Evolutionary conservation across 495 filamentous ascomycete species (phyloP).

Genomic region (Margaritispora aquatica): DNA sequence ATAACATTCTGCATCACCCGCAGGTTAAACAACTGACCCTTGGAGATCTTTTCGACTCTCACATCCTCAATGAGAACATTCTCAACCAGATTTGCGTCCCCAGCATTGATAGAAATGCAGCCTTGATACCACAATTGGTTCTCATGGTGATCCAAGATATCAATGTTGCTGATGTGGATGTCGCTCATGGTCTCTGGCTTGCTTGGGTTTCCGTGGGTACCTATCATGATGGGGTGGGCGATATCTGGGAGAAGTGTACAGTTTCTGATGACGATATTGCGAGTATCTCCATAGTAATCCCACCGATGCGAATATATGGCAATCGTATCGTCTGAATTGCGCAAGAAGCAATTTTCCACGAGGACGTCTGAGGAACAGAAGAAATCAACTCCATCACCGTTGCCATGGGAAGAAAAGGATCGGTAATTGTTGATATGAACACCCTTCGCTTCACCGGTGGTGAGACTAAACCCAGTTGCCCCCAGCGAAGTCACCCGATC

Average conservation of each 20-base stretch:
- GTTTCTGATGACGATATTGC: constrained; percentile 10
- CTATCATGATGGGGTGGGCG: constrained; percentile 18
- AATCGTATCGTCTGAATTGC: constrained; percentile 9
- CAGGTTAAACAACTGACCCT: constrained; percentile 1
- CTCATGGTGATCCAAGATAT: constrained; percentile 16
- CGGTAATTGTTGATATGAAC: not conserved
- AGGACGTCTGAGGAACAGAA: constrained; percentile 3
- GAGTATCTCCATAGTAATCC: constrained; percentile 8
- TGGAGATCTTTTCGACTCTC: constrained; percentile 9
- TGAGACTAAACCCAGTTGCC: not conserved
- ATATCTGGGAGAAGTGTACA: constrained; percentile 7
- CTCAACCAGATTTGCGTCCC: constrained; percentile 11
- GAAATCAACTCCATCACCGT: constrained; percentile 9
- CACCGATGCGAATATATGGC: constrained; percentile 5
- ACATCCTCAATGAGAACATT: constrained; percentile 13
- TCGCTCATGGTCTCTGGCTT: constrained; percentile 13
- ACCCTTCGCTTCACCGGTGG: not conserved
- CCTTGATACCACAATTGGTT: constrained; percentile 12
- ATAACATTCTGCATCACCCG: constrained; percentile 1
- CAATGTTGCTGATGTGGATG: constrained; percentile 13
- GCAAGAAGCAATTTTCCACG: constrained; percentile 5
- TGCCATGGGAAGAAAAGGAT: not conserved
- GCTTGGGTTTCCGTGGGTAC: constrained; percentile 15
- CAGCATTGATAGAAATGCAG: constrained; percentile 13
- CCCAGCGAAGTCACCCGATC: not conserved